These are phyloP conservation scores for Cenchrus fungigraminus DNA, from an alignment of 176 grass and related monocot species.

Conservation along the genomic window DNA sequence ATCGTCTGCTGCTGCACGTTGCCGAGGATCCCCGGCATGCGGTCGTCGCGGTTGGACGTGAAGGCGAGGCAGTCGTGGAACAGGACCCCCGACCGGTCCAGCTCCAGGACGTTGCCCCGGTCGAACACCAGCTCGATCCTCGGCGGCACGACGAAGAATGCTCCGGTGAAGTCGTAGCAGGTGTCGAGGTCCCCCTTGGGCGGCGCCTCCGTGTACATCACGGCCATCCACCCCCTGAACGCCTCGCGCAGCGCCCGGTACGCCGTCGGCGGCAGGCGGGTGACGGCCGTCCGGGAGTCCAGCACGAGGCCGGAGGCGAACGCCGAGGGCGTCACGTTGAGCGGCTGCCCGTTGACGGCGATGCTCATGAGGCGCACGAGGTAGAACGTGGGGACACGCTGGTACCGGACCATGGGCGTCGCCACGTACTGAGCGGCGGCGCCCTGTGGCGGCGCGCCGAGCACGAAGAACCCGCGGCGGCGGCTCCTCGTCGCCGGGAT, in stretches of 20 bases:
- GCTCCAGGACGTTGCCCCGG: constrained; percentile 9
- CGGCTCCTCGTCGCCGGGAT: constrained; percentile 44
- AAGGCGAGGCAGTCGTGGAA: constrained; percentile 67
- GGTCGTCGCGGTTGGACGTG: constrained; percentile 15
- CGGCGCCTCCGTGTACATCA: constrained; percentile 15
- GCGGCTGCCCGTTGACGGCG: constrained; percentile 45
- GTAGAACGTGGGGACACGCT: constrained; percentile 35
- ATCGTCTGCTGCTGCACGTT: constrained; percentile 64
- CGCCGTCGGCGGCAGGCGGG: constrained; percentile 49
- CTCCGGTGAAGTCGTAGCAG: constrained; percentile 53
- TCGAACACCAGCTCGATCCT: constrained; percentile 46
- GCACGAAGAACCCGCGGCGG: constrained; percentile 49
- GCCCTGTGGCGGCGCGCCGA: constrained; percentile 22
- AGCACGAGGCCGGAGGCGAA: constrained; percentile 61
- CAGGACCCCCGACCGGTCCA: constrained; percentile 44
- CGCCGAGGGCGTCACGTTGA: constrained; percentile 33
- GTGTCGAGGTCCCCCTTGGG: constrained; percentile 37
- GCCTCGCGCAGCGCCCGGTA: constrained; percentile 56
- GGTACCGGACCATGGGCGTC: constrained; percentile 7
- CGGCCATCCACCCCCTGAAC: constrained; percentile 47
- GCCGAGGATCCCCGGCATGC: constrained; percentile 45
- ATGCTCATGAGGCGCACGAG: constrained; percentile 41
- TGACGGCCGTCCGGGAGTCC: constrained; percentile 64
- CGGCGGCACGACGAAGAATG: constrained; percentile 37
- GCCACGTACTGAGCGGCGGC: background rate